phyloP scores from a whole-genome alignment of 257 asterid genomes.

The Solanum infundibuliforme region DNA sequence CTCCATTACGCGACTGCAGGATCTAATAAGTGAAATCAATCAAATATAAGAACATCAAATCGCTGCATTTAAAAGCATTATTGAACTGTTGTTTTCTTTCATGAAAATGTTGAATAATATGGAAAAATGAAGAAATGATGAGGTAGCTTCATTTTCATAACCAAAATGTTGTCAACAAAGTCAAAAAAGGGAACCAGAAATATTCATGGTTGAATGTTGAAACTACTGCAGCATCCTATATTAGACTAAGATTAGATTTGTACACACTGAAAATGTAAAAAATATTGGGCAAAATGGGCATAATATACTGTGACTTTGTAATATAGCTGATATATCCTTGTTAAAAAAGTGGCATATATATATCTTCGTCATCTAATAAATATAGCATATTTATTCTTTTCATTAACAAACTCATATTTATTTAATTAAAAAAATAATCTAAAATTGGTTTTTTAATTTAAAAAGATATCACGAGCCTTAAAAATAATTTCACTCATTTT shows the following conservation, averaged over 20 bases:
- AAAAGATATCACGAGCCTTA: neutral
- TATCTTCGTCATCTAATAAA: neutral
- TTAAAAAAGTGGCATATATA: neutral
- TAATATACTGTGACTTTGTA: neutral
- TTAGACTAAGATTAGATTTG: neutral
- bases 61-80: neutral
- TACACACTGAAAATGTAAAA: neutral
- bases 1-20: slow-evolving; percentile 12
- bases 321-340: too few species aligned
- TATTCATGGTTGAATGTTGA: neutral
- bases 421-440: too few species aligned
- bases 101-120: neutral
- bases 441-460: too few species aligned
- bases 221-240: neutral
- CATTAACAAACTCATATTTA: neutral
- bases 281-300: neutral
- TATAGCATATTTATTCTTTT: neutral
- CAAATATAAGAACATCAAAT: neutral
- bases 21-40: neutral
- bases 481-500: neutral
- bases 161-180: neutral
- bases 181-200: neutral
- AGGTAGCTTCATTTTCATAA: neutral
- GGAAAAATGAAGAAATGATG: neutral
- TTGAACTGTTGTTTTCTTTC: neutral